Percentiles rank a stretch among this genome's conserved stretches.
Conservation (phyloP, 1,139 yeast species). For the Komagataea norvegica region DNA sequence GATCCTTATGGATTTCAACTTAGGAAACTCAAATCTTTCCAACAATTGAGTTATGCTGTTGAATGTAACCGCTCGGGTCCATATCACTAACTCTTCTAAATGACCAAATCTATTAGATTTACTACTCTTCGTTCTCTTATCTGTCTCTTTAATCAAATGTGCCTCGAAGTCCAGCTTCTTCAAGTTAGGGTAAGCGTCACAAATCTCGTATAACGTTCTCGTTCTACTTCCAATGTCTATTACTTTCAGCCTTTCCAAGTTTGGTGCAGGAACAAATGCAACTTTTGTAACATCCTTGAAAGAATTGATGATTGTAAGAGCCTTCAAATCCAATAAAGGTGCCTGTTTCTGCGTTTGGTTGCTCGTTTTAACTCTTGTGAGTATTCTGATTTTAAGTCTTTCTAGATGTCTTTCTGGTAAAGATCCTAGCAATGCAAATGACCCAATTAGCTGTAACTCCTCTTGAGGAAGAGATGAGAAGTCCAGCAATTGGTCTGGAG, state of each 20-base stretch:
- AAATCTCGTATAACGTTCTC: slow-evolving; percentile 3
- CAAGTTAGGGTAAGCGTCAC: slow-evolving; percentile 2
- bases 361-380: not conserved
- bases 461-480: not conserved
- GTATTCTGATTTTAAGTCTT: not conserved
- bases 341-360: not conserved
- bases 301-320: slow-evolving; percentile 1
- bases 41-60: slow-evolving; percentile 1
- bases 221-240: slow-evolving; percentile 1
- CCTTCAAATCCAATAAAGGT: not conserved
- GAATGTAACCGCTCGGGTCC: slow-evolving; percentile 1
- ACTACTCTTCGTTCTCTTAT: not conserved
- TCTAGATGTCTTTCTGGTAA: not conserved
- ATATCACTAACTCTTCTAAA: not conserved
- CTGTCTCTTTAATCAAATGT: slow-evolving; percentile 1
- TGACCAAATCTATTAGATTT: not conserved
- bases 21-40: slow-evolving; percentile 2
- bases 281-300: not conserved
- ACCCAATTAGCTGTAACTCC: not conserved
- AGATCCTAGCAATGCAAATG: not conserved
- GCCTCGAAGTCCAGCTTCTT: slow-evolving; percentile 1
- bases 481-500: not conserved
- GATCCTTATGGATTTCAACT: not conserved
- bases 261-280: not conserved
- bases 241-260: not conserved